A percentile compares a stretch with the other conserved stretches of the same genome.
phyloP scores from a whole-genome alignment of 805 yeast genomes.

The Alloascoidea africana region DNA sequence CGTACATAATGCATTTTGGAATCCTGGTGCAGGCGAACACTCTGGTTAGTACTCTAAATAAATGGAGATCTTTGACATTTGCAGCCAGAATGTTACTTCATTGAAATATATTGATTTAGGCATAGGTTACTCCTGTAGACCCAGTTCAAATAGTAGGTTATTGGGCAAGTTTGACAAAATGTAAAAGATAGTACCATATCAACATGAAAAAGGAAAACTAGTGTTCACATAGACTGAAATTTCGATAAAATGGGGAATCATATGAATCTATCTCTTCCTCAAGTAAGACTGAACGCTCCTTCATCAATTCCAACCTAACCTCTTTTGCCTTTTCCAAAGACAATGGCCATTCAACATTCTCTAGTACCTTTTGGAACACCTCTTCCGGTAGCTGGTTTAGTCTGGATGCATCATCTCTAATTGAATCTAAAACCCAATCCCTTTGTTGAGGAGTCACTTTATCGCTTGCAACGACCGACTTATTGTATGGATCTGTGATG shows the following conservation, averaged over 20 bases:
- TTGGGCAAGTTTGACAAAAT: too few relatives aligned
- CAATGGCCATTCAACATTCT: slow-evolving; percentile 10
- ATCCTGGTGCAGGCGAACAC: too few relatives aligned
- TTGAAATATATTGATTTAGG: too few relatives aligned
- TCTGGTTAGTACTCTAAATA: too few relatives aligned
- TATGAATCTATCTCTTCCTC: slow-evolving; percentile 10
- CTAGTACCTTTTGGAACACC: slow-evolving; percentile 2
- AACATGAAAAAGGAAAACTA: too few relatives aligned
- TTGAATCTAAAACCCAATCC: slow-evolving; percentile 18
- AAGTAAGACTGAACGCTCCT: slow-evolving; percentile 14
- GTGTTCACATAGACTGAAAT: slow-evolving; percentile 22
- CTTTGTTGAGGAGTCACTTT: slow-evolving; percentile 24
- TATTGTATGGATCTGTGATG: slow-evolving; percentile 22
- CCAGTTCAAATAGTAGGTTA: too few relatives aligned
- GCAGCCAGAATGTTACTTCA: too few relatives aligned
- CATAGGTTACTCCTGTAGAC: too few relatives aligned
- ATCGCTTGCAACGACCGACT: slow-evolving; percentile 15
- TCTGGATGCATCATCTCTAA: slow-evolving; percentile 1
- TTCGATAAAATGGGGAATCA: slow-evolving; percentile 10
- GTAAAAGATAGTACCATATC: too few relatives aligned
- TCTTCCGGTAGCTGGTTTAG: slow-evolving; percentile 6
- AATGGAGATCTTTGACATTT: too few relatives aligned
- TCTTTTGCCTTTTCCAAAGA: slow-evolving; percentile 15
- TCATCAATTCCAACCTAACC: slow-evolving; percentile 18
- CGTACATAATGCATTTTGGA: too few relatives aligned